Evolutionary conservation across 495 filamentous ascomycete genomes (phyloP).

Genomic region (Staphylotrichum tortipilum): DNA sequence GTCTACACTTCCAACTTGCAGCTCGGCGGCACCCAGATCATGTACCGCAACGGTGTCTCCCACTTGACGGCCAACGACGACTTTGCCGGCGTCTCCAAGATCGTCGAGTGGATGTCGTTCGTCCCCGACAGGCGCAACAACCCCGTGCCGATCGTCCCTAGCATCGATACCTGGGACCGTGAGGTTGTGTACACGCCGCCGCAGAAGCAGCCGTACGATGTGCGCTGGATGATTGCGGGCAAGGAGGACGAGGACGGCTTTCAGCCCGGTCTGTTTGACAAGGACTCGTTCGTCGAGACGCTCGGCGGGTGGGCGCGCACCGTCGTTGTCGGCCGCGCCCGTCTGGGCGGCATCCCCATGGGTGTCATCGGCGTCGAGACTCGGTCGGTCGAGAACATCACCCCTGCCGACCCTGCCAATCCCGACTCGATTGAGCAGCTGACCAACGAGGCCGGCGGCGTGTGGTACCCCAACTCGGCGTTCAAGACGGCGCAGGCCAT

Average conservation of each 20-base stretch:
- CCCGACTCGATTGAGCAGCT: conserved; percentile 96
- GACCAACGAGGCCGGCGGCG: conserved; percentile 86
- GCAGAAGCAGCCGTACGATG: conserved; percentile 83
- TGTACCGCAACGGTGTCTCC: conserved; percentile 99
- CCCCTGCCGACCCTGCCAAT: conserved; percentile 96
- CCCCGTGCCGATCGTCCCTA: conserved; percentile 78
- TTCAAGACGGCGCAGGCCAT: conserved; percentile 99
- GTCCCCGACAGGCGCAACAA: conserved; percentile 88
- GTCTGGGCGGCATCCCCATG: conserved; percentile 94
- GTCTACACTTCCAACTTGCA: conserved; percentile 98
- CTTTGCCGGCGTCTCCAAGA: conserved; percentile 95
- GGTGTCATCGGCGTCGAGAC: conserved; percentile 98
- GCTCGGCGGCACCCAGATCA: conserved; percentile 98
- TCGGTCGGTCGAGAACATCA: conserved; percentile 90
- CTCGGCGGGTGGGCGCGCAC: conserved; percentile 96
- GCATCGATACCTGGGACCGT: conserved; percentile 86
- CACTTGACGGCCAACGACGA: conserved; percentile 98
- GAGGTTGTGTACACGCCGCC: conserved; percentile 81
- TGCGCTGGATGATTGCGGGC: conserved; percentile 84
- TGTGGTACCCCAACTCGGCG: conserved; percentile 99
- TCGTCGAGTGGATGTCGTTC: conserved; percentile 94
- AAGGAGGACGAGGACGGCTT: conserved; percentile 75
- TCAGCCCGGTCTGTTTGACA: conserved; percentile 87
- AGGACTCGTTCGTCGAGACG: conserved; percentile 91
- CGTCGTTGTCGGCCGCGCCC: conserved; percentile 92